These are phyloP conservation scores for Mortierella claussenii DNA, from an alignment of 192 early-diverging fungal species.

Conservation along the genomic window DNA sequence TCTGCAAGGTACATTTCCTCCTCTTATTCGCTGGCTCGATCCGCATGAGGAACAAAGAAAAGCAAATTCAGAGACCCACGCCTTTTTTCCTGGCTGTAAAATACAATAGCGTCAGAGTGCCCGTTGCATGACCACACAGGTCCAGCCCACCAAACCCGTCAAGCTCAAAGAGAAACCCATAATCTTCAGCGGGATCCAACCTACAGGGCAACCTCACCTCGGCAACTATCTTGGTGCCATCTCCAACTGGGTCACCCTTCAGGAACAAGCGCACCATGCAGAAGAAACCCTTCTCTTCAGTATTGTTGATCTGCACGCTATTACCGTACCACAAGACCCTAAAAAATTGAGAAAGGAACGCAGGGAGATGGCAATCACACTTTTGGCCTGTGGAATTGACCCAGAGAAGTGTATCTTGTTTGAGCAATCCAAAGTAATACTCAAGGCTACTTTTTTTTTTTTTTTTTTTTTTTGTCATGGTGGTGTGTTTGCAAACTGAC, in stretches of 20 bases:
- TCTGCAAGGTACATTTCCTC: slow-evolving; percentile 5
- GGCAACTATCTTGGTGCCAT: slow-evolving; percentile 96
- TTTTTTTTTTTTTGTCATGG: neutral
- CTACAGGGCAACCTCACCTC: slow-evolving; percentile 91
- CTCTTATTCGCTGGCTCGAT: too few species aligned
- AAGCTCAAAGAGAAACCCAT: slow-evolving; percentile 19
- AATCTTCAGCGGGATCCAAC: slow-evolving; percentile 92
- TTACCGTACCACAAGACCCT: slow-evolving; percentile 82
- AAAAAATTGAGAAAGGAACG: slow-evolving; percentile 68
- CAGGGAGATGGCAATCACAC: slow-evolving; percentile 75
- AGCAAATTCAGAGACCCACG: neutral
- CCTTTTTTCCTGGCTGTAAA: neutral
- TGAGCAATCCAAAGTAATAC: slow-evolving; percentile 79
- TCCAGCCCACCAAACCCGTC: neutral
- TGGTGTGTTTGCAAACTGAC: too few species aligned
- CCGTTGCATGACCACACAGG: neutral
- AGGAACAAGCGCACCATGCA: slow-evolving; percentile 53
- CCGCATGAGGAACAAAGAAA: too few species aligned
- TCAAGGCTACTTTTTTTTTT: neutral
- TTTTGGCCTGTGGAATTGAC: slow-evolving; percentile 90
- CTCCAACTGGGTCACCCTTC: slow-evolving; percentile 85
- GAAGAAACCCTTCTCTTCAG: slow-evolving; percentile 69
- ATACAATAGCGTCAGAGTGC: neutral
- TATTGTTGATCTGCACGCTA: slow-evolving; percentile 92
- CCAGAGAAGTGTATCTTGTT: slow-evolving; percentile 78